Conservation (phyloP, 164 flowering plant species). For the Vitis labrusca region DNA sequence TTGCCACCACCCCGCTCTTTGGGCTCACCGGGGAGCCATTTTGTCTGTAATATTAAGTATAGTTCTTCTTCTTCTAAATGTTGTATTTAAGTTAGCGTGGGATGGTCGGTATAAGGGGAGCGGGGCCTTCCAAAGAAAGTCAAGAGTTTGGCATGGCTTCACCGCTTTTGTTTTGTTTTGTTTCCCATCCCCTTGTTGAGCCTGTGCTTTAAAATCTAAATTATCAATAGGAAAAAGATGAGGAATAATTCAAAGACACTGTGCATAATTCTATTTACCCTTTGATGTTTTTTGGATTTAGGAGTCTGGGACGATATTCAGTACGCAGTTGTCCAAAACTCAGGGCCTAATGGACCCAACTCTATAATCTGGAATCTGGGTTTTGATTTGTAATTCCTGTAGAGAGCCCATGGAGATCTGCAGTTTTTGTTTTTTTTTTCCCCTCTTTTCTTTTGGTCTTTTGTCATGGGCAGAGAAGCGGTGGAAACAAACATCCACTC, state of each 20-base stretch:
- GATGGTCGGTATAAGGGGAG: slow-evolving; percentile 20
- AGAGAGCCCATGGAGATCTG: too few relatives aligned
- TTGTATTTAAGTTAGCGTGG: slow-evolving; percentile 3
- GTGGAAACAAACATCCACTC: too few relatives aligned
- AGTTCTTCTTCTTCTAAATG: slow-evolving; percentile 2
- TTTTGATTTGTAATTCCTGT: too few relatives aligned
- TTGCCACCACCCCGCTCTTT: not conserved
- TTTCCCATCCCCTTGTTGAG: slow-evolving; percentile 14
- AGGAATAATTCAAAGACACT: slow-evolving; percentile 3
- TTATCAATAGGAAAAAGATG: not conserved
- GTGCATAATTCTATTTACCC: not conserved
- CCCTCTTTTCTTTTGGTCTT: too few relatives aligned
- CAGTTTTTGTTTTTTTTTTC: too few relatives aligned
- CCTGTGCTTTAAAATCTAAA: not conserved
- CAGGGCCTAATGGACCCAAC: too few relatives aligned
- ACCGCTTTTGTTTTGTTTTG: slow-evolving; percentile 20
- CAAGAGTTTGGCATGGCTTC: slow-evolving; percentile 8
- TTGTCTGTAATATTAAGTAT: slow-evolving; percentile 23
- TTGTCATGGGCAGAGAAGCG: too few relatives aligned
- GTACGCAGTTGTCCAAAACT: too few relatives aligned
- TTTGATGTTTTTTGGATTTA: not conserved
- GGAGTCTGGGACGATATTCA: too few relatives aligned
- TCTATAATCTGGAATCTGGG: too few relatives aligned
- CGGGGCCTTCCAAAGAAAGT: slow-evolving; percentile 10
- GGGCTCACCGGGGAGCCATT: slow-evolving; percentile 15